phyloP scores from a whole-genome alignment of 108 stramenopile genomes.

The Nitzschia sp. region DNA sequence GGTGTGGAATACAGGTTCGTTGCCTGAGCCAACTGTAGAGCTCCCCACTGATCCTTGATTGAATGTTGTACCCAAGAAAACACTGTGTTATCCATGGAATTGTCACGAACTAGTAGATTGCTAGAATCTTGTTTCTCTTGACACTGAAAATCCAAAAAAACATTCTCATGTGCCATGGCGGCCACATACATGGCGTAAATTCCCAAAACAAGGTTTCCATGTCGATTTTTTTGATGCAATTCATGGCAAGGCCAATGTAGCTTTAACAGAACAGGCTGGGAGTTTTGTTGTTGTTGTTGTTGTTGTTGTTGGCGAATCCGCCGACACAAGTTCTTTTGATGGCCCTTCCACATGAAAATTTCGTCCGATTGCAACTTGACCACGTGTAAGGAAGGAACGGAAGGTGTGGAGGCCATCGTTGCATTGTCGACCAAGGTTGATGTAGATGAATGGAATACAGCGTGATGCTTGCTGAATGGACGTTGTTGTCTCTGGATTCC shows the following conservation, averaged over 20 bases:
- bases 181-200: slow-evolving; percentile 32
- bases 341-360: slow-evolving; percentile 28
- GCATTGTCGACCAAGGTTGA: no score
- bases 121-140: background rate
- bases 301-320: slow-evolving; percentile 17
- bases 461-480: no score
- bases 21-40: background rate
- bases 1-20: background rate
- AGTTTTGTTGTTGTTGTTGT: background rate
- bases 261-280: background rate
- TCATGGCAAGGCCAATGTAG: slow-evolving; percentile 6
- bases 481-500: no score
- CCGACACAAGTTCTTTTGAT: slow-evolving; percentile 21
- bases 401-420: no score
- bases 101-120: background rate
- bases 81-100: background rate
- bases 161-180: slow-evolving; percentile 18
- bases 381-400: no score
- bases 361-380: background rate
- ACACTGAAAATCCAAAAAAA: slow-evolving; percentile 21
- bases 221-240: slow-evolving; percentile 9
- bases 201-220: slow-evolving; percentile 28
- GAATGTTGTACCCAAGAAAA: slow-evolving; percentile 29
- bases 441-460: no score
- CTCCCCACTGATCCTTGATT: background rate